Base-by-base conservation (phyloP, 2,329 filamentous ascomycete genomes). In the Exophiala alcalophila region DNA sequence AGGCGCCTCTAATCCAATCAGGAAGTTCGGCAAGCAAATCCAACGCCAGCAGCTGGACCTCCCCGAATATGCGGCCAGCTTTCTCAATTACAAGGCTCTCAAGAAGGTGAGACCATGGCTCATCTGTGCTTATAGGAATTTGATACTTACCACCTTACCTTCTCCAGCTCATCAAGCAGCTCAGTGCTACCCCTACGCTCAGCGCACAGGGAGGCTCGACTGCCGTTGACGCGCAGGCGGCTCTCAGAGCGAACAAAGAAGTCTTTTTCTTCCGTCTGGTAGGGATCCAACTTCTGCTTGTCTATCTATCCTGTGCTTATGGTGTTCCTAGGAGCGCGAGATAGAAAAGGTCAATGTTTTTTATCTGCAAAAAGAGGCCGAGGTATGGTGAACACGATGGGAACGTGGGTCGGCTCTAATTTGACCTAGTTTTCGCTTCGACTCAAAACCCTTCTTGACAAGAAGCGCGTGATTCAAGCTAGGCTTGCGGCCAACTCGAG, bases 21-120 rank as follows among this genome's bases (percentile, higher is more conserved):
- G 91, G 92, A 98, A 98, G 80, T 98, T 98, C 74, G 92, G 92
- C 68, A 98, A 98, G 76, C 88, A 96, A 66, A 95, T 98, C 57
- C 92, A 97, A 74, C 95, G 95, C 75, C 84, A 90, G 65, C 92
- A 98, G 77, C 86, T 98, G 61, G 92, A 98, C 67, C 90, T 98
- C 48, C 92, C 92, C 48, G 92, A 98, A 78, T 98, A 98, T 83
- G 91, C 92, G 50, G 89, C 91, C 54, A 96, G 90, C 69, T 98
- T 98, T 65, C 90, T 97, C 59, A 96, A 98, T 70, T 98, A 98
- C 75, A 98, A 98, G 72, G 90, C 89, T 48, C 76, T 98, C 58
- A 98, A 98, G 70, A 97, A 97, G 87, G 92, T 94, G 63, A 51
- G 69, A 64, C 19, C 10, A 9, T 21, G 28, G 15, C 3, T 28